Evolutionary conservation across 805 yeast genomes (phyloP).

Genomic region (Starmera pachycereana): DNA sequence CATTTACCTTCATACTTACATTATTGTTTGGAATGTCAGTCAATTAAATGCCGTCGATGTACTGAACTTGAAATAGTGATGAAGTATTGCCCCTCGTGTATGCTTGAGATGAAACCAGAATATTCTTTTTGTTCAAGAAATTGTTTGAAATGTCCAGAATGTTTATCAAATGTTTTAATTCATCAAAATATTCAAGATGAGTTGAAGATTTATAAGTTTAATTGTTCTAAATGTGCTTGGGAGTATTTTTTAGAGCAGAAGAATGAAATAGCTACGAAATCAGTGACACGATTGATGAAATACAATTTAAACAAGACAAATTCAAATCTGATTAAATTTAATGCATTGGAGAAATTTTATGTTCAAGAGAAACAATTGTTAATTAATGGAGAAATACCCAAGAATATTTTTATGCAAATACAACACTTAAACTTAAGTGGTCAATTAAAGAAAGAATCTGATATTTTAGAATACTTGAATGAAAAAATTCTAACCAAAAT

Average conservation of each 20-base stretch:
- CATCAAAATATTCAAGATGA: conserved; percentile 1
- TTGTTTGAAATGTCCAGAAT: conserved; percentile 19
- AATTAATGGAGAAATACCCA: conserved; percentile 8
- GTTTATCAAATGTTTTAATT: conserved; percentile 8
- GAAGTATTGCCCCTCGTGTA: conserved; percentile 19
- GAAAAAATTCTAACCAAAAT: not conserved
- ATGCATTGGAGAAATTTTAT: conserved; percentile 12
- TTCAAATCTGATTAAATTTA: conserved; percentile 4
- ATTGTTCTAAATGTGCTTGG: conserved; percentile 9
- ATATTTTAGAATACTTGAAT: not conserved
- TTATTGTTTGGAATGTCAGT: conserved; percentile 16
- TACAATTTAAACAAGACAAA: conserved; percentile 1
- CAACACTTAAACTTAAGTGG: conserved; percentile 7
- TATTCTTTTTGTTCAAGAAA: conserved; percentile 15
- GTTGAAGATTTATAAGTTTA: conserved; percentile 6
- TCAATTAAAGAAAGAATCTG: not conserved
- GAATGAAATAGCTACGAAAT: conserved; percentile 8
- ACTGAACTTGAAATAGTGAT: conserved; percentile 15
- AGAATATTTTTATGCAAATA: conserved; percentile 6
- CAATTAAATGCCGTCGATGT: conserved; percentile 18
- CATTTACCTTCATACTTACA: conserved; percentile 10
- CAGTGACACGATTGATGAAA: conserved; percentile 9
- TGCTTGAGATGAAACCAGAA: conserved; percentile 16
- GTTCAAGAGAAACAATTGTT: conserved; percentile 7
- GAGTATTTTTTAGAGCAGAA: conserved; percentile 2